Evolutionary conservation across 2,329 filamentous ascomycete species (phyloP).

Genomic region (Penicillium hordei): DNA sequence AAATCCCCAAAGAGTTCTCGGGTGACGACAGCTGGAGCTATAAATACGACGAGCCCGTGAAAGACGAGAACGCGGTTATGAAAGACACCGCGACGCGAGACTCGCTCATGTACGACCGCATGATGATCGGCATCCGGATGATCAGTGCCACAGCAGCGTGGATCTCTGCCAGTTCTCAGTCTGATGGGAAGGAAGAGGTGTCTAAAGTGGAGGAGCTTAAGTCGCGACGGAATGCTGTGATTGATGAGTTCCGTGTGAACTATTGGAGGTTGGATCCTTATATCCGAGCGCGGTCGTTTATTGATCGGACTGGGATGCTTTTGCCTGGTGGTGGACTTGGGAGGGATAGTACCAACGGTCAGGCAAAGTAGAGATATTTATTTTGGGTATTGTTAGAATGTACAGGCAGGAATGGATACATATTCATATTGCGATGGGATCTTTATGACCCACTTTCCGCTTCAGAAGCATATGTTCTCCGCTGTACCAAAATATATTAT

Average conservation of each 20-base stretch:
- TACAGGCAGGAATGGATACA: background rate
- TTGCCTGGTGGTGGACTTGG: slow-evolving; percentile 53
- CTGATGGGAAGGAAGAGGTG: slow-evolving; percentile 37
- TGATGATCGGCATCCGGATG: slow-evolving; percentile 64
- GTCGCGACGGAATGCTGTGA: slow-evolving; percentile 57
- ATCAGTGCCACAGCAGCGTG: slow-evolving; percentile 73
- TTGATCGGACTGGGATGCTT: slow-evolving; percentile 76
- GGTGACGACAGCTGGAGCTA: slow-evolving; percentile 82
- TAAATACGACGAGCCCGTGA: slow-evolving; percentile 70
- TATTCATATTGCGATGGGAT: background rate
- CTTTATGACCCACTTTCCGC: background rate
- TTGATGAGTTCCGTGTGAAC: slow-evolving; percentile 62
- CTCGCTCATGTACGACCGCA: slow-evolving; percentile 61
- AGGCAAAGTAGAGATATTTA: background rate
- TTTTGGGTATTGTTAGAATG: background rate
- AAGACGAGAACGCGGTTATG: slow-evolving; percentile 75
- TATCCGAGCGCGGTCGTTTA: slow-evolving; percentile 72
- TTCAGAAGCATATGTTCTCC: background rate
- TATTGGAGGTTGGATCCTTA: slow-evolving; percentile 91
- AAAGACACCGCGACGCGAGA: slow-evolving; percentile 58
- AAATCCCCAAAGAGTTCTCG: slow-evolving; percentile 76
- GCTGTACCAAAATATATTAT: too few relatives aligned
- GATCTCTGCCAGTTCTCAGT: slow-evolving; percentile 58
- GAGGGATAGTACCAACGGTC: background rate
- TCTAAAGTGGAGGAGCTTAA: slow-evolving; percentile 12